Base-by-base conservation (phyloP, 257 asterid species). In the Nicotiana tomentosiformis region DNA sequence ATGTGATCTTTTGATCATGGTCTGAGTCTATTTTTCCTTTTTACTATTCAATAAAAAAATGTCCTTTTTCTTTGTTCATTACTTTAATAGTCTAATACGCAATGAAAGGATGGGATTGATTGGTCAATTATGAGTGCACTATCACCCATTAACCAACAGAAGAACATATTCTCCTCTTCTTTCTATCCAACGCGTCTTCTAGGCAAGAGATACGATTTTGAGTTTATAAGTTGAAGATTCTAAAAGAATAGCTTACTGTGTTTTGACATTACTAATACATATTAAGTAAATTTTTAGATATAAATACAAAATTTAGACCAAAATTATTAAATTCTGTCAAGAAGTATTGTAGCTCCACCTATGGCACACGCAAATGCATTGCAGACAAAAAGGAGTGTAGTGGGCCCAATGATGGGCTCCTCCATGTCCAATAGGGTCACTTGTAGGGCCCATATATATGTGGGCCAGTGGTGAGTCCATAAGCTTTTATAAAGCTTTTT, bases 101-200 rank as follows among this genome's bases (percentile, higher is more conserved):
- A 46, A 72, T 46, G 39, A 46, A 26, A 15, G 9, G 46, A 79
- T 61, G 74, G 74, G 46, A 79, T 61, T 46, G 23, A 80, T 39
- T 4, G 17, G 65, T 80, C 53, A 62, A 80, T 80, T 80, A 66
- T 16, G 46, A 65, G 20, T 43, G 65, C 33, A 65, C 51, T 65
- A 80, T 68, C 65, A 80, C 61, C 83, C 83, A 65, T 43, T 80
- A 66, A 80, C 62, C 77, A 60, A 60, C 77, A 23, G 20, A 65
- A 65, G 83, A 80, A 80, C n/a, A 65, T 80, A 80, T 80, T 80
- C 72, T 60, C 33, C 29, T 79, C 30, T 10, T 66, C 43, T 15
- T 61, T 57, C 12, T 5, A 1, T 10, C n/a, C 55, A n/a, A 62
- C 69, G 58, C 61, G 60, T 20, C 4, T 32, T 23, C 18, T 5